These are phyloP conservation scores for Smittium mucronatum DNA, from an alignment of 371 early-diverging fungal genomes.

Conservation along the genomic window DNA sequence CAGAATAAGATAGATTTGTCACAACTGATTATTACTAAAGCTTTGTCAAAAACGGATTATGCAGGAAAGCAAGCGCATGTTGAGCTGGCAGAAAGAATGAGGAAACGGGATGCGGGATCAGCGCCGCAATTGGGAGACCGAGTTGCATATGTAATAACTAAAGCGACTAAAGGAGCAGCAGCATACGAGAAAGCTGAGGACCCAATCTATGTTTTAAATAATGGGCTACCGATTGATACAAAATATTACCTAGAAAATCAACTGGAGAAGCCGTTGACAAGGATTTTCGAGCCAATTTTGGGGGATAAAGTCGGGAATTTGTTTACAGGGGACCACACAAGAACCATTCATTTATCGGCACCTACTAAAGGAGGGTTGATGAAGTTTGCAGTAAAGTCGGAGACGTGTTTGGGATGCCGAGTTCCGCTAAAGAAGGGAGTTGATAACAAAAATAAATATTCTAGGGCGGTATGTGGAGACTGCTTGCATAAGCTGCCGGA, in stretches of 20 bases:
- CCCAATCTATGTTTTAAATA: slow-evolving; percentile 96
- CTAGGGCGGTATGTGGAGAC: slow-evolving; percentile 62
- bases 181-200: slow-evolving; percentile 99
- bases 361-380: slow-evolving; percentile 84
- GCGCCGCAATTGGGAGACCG: slow-evolving; percentile 97
- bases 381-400: slow-evolving; percentile 83
- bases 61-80: slow-evolving; percentile 95
- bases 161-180: slow-evolving; percentile 74
- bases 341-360: slow-evolving; percentile 72
- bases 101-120: slow-evolving; percentile 91
- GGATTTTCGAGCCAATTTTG: slow-evolving; percentile 98
- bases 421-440: slow-evolving; percentile 44
- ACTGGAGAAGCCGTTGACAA: slow-evolving; percentile 86
- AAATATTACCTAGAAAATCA: slow-evolving; percentile 99
- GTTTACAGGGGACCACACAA: slow-evolving; percentile 83
- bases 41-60: slow-evolving; percentile 93
- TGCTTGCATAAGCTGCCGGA: slow-evolving; percentile 63
- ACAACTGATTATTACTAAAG: slow-evolving; percentile 96
- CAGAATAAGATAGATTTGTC: slow-evolving; percentile 96
- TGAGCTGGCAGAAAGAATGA: slow-evolving; percentile 94
- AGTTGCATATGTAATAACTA: slow-evolving; percentile 98
- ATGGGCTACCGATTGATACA: slow-evolving; percentile 98
- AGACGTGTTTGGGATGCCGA: slow-evolving; percentile 92
- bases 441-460: slow-evolving; percentile 11
- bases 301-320: slow-evolving; percentile 76